Base-by-base conservation (phyloP, 2,329 filamentous ascomycete genomes). In the Botryotinia calthae region DNA sequence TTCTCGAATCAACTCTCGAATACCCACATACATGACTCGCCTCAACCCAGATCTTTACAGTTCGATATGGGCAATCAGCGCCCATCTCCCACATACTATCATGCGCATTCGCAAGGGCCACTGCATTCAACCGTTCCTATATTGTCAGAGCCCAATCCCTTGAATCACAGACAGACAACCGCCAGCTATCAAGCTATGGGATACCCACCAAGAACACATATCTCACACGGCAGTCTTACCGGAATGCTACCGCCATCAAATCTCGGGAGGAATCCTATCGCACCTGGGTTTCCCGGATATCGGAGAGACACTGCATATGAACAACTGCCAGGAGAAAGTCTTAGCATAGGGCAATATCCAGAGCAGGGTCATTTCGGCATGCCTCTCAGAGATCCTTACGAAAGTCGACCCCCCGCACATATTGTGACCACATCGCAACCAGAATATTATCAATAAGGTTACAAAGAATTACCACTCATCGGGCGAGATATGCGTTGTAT, bases 51-150 rank as follows among this genome's bases (percentile, higher is more conserved):
- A n/a, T 46, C 48, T 28, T 48, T 68, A 42, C 64, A 69, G 51
- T 72, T 72, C 16, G 71, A 72, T 20, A 42, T 70, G 22, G 34
- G 28, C 37, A 72, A 25, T 34, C 65, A 72, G 56, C 56, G 71
- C 6, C 59, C 56, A 40, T 68, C 71, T 31, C 64, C 71, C 25
- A 54, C 40, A 12, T 72, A 48, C 46, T 72, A 72, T 44, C 25
- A 42, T 25, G 44, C 65, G 16, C 71, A 70, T 42, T 58, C 71
- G 14, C 51, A 72, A 10, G 31, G 54, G n/a, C 25, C 51, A n/a
- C 31, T 70, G 54, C 64, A 70, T 18, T 72, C 64, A 9, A n/a
- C 42, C 28, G 56, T 40, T 18, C 65, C 71, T 31, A 37, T 59
- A 56, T n/a, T 62, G n/a, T 59, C 65, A 40, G 56, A 46, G 46